Percentiles rank a stretch among this genome's conserved stretches.
Conservation (phyloP, 2,329 filamentous ascomycete species). For the Acrodontium crateriforme region DNA sequence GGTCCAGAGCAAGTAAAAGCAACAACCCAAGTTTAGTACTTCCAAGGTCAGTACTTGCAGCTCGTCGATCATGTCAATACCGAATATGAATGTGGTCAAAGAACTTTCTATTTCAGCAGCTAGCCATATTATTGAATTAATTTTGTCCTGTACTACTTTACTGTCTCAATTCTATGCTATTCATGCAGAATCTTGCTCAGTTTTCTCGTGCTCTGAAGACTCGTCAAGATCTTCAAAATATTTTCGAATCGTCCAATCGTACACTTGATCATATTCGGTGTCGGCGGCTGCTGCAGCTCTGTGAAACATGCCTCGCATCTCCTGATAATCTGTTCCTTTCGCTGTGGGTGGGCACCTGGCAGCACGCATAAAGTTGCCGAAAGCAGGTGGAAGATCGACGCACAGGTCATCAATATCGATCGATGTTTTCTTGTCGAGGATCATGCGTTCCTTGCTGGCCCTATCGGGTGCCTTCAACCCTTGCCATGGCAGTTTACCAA, state of each 20-base stretch:
- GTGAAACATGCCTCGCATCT: conserved; percentile 10
- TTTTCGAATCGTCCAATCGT: conserved; percentile 12
- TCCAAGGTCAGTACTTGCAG: too few relatives aligned
- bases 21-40: too few relatives aligned
- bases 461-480: conserved; percentile 9
- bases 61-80: too few relatives aligned
- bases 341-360: conserved; percentile 6
- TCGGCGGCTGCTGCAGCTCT: conserved; percentile 8
- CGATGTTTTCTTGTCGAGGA: conserved; percentile 14
- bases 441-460: conserved; percentile 10
- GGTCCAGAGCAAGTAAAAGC: too few relatives aligned
- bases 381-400: conserved; percentile 10
- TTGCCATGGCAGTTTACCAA: conserved; percentile 17
- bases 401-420: conserved; percentile 11
- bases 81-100: too few relatives aligned
- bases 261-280: conserved; percentile 13
- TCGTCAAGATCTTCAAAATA: too few relatives aligned
- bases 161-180: too few relatives aligned
- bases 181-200: too few relatives aligned
- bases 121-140: too few relatives aligned
- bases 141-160: too few relatives aligned
- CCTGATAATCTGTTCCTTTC: conserved; percentile 11
- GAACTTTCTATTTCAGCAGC: too few relatives aligned
- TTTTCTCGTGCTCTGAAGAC: too few relatives aligned
- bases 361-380: conserved; percentile 10